Base-by-base conservation (phyloP, 2,329 filamentous ascomycete genomes). In the Botrytis deweyae region DNA sequence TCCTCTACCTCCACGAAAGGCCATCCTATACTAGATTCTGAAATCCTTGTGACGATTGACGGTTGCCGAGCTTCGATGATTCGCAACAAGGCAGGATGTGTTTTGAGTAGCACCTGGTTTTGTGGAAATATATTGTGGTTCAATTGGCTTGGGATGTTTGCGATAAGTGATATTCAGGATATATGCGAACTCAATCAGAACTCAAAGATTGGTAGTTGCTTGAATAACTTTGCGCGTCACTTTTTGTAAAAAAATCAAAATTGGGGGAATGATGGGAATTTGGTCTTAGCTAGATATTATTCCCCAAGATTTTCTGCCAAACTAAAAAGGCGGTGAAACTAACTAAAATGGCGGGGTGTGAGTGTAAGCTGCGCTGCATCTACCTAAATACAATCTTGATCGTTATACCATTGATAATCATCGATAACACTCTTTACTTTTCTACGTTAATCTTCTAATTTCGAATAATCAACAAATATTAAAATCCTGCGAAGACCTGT, bases 1-100 rank as follows among this genome's bases (percentile, higher is more conserved):
- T 25, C 78, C 78, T 73, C 78, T 64, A 22, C 78, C 78, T 58
- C 79, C 79, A 62, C 79, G 76, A 38, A 76, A 77, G 40, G 78
- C 76, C 79, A 80, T 80, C 1, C 62, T 62, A 36, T 25, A 12
- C 44, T 46, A 68, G 63, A 42, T 42, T 64, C 14, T 20, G 46
- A 16, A 3, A 46, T 44, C 38, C n/a, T 16, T 44, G 49, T 20
- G 9, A 20, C 4, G 46, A 52, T 55, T 58, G 46, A 7, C 10
- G 65, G 20, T 55, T 22, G 36, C 0, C 10, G 65, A 55, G 8
- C 33, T 22, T 42, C 20, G n/a, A 20, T 20, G 8, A 20, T 44
- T 72, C 38, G 46, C 29, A 58, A 5, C 22, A 12, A 20, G 22
- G 36, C 9, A 44, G 38, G 12, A 42, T 55, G 38, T 58, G 20